Evolutionary conservation across 495 filamentous ascomycete species (phyloP).

Genomic region (Penicillium cinerascens): DNA sequence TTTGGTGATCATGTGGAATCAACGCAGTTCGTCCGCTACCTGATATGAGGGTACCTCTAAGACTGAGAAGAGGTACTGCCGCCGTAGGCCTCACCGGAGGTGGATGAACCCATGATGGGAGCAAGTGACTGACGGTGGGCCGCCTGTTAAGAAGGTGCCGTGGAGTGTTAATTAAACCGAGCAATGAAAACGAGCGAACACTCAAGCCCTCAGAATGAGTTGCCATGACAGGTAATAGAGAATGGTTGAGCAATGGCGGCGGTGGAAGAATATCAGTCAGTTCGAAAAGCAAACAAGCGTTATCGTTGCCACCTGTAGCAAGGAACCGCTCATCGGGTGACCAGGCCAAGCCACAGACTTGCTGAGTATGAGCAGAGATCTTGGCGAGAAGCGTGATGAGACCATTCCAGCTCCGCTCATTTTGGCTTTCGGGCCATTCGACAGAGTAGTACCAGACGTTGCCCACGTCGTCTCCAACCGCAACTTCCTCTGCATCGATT

Average conservation of each 20-base stretch:
- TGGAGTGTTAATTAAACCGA: conserved; percentile 11
- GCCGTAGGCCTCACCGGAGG: conserved; percentile 13
- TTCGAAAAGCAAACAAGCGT: conserved; percentile 79
- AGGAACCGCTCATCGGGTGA: conserved; percentile 72
- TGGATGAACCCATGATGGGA: conserved; percentile 30
- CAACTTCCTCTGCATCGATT: conserved; percentile 65
- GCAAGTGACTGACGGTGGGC: conserved; percentile 22
- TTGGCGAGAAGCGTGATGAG: conserved; percentile 72
- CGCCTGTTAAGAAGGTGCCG: conserved; percentile 20
- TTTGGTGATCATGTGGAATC: conserved; percentile 53
- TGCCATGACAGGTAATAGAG: background rate
- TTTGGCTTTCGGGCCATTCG: conserved; percentile 66
- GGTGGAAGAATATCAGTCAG: conserved; percentile 53
- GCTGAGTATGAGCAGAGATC: conserved; percentile 78
- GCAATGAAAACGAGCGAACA: conserved; percentile 19
- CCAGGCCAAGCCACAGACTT: conserved; percentile 91
- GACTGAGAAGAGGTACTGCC: conserved; percentile 23
- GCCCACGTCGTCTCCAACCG: conserved; percentile 86
- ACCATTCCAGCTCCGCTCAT: conserved; percentile 65
- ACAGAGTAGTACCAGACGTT: conserved; percentile 84
- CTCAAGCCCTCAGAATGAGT: conserved; percentile 9
- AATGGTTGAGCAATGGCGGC: conserved; percentile 7
- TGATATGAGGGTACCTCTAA: conserved; percentile 28
- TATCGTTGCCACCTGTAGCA: conserved; percentile 91
- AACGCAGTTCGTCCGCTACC: conserved; percentile 28